Percentiles rank a stretch among this genome's conserved stretches.
Evolutionary conservation across 805 yeast genomes (phyloP).

Genomic region (Schizosaccharomyces osmophilus): DNA sequence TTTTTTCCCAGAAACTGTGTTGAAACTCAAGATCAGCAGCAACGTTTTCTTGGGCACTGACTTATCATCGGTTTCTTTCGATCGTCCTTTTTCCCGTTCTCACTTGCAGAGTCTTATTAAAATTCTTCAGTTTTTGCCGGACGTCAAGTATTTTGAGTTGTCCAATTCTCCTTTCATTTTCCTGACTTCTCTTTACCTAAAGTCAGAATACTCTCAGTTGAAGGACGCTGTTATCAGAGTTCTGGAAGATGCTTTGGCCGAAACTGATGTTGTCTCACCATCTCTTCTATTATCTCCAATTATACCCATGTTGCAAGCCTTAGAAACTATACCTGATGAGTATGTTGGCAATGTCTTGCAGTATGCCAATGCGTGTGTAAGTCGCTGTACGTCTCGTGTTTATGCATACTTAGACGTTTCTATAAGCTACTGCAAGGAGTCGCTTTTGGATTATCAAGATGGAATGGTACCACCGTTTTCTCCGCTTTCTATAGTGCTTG

Average conservation of each 20-base stretch:
- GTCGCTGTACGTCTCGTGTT: neutral
- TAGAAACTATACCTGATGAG: neutral
- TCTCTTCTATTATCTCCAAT: neutral
- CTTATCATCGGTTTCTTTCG: neutral
- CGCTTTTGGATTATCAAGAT: neutral
- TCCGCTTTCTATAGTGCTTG: neutral
- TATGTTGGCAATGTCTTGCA: neutral
- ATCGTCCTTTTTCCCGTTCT: neutral
- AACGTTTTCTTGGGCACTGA: neutral
- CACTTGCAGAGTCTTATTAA: neutral
- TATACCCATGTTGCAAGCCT: neutral
- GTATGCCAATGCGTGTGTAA: neutral
- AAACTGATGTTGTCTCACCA: neutral
- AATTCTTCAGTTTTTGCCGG: neutral
- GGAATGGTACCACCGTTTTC: neutral
- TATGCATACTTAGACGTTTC: neutral
- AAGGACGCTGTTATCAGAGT: neutral
- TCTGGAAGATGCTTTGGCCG: neutral
- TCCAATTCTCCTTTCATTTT: neutral
- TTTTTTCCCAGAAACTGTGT: slow-evolving; percentile 1
- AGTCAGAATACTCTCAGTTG: neutral
- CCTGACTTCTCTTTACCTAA: neutral
- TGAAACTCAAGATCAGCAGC: neutral
- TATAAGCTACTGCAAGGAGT: neutral
- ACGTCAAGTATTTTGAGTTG: neutral